Conservation (phyloP, 2,329 filamentous ascomycete species). For the Pseudonectria buxi region DNA sequence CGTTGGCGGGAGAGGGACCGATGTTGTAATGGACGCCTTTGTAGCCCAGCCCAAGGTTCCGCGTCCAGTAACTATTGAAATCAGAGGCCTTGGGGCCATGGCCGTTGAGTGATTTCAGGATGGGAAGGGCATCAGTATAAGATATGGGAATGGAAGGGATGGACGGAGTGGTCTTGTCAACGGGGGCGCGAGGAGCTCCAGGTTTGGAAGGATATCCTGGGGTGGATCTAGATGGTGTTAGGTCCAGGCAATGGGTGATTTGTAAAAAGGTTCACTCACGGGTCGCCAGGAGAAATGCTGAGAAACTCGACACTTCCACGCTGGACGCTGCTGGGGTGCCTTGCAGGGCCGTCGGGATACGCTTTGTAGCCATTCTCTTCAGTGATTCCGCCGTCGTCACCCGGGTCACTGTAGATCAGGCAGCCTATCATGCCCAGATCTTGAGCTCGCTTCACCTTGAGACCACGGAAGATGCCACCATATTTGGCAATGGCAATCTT, state of each 20-base stretch:
- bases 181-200: constrained; percentile 68
- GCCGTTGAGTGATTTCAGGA: constrained; percentile 85
- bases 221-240: constrained; percentile 52
- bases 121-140: constrained; percentile 75
- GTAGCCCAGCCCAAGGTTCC: constrained; percentile 65
- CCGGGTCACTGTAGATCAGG: constrained; percentile 81
- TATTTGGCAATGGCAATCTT: constrained; percentile 87
- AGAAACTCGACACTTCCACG: constrained; percentile 80
- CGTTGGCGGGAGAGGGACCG: constrained; percentile 67
- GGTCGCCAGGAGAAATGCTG: constrained; percentile 63
- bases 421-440: constrained; percentile 84
- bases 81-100: constrained; percentile 72
- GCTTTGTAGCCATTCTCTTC: constrained; percentile 71
- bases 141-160: constrained; percentile 93
- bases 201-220: constrained; percentile 91
- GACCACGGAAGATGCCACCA: constrained; percentile 76
- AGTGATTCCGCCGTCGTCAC: constrained; percentile 76
- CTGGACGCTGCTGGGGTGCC: constrained; percentile 84
- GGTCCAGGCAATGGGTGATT: neutral
- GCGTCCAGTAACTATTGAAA: constrained; percentile 64
- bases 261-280: constrained; percentile 32
- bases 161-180: constrained; percentile 63
- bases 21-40: constrained; percentile 81
- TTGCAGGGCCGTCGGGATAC: constrained; percentile 81
- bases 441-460: constrained; percentile 89